These are phyloP conservation scores for Albatrellus ellisii DNA, from an alignment of 768 basidiomycete genomes.

Conservation along the genomic window DNA sequence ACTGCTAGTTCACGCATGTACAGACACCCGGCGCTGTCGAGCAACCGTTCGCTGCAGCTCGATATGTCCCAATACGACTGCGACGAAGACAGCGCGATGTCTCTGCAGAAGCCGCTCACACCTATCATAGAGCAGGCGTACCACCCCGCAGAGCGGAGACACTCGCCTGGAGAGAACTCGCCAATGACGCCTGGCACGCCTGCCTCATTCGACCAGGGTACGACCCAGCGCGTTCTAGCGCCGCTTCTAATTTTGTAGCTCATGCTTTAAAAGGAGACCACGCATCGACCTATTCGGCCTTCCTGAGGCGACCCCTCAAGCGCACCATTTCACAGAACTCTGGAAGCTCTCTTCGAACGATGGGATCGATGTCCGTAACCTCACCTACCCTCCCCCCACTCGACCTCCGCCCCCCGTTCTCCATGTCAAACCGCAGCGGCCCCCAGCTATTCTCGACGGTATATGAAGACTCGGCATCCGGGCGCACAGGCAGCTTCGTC, in stretches of 20 bases:
- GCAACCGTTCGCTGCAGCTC: slow-evolving; percentile 30
- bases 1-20: slow-evolving; percentile 14
- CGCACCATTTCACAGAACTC: slow-evolving; percentile 53
- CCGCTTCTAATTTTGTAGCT: neutral
- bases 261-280: neutral
- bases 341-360: slow-evolving; percentile 22
- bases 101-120: slow-evolving; percentile 33
- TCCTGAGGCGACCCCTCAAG: slow-evolving; percentile 52
- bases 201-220: slow-evolving; percentile 12
- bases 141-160: slow-evolving; percentile 34
- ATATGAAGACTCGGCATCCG: slow-evolving; percentile 18
- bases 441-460: slow-evolving; percentile 21
- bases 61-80: slow-evolving; percentile 15
- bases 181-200: slow-evolving; percentile 15
- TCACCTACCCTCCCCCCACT: slow-evolving; percentile 23
- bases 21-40: slow-evolving; percentile 19
- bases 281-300: slow-evolving; percentile 30
- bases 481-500: slow-evolving; percentile 21
- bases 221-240: slow-evolving; percentile 19
- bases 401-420: slow-evolving; percentile 10
- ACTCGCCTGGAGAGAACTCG: slow-evolving; percentile 9
- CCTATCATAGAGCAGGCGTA: slow-evolving; percentile 52
- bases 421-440: slow-evolving; percentile 11
- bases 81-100: slow-evolving; percentile 9
- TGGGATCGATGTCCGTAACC: slow-evolving; percentile 35